Evolutionary conservation across 2,329 filamentous ascomycete genomes (phyloP).

Genomic region (Blastomyces emzantsi): DNA sequence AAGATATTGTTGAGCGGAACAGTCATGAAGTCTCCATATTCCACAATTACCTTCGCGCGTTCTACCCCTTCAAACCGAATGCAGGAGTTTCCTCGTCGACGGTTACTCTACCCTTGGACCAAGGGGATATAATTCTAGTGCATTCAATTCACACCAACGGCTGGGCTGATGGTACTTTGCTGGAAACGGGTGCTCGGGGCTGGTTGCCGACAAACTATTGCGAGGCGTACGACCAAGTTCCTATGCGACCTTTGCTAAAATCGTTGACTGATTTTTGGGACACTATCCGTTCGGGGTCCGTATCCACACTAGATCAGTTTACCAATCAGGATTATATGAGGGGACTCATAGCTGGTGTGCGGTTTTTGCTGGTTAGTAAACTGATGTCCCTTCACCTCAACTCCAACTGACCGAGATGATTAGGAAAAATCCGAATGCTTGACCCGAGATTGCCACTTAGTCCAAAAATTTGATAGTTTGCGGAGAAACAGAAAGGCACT

Average conservation of each 20-base stretch:
- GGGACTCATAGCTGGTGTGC: slow-evolving; percentile 85
- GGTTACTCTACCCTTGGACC: slow-evolving; percentile 77
- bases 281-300: slow-evolving; percentile 65
- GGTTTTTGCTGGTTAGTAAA: slow-evolving; percentile 69
- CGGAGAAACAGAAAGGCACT: slow-evolving; percentile 77
- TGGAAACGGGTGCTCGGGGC: slow-evolving; percentile 76
- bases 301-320: slow-evolving; percentile 69
- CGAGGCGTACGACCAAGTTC: slow-evolving; percentile 82
- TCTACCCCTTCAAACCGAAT: slow-evolving; percentile 81
- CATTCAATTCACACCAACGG: slow-evolving; percentile 97
- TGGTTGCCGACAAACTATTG: slow-evolving; percentile 99
- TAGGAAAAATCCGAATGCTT: slow-evolving; percentile 84
- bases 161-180: slow-evolving; percentile 91
- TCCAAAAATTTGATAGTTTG: slow-evolving; percentile 66
- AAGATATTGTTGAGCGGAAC: slow-evolving; percentile 43
- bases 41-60: slow-evolving; percentile 89
- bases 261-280: slow-evolving; percentile 91
- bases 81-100: slow-evolving; percentile 71
- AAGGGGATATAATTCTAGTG: slow-evolving; percentile 86
- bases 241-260: slow-evolving; percentile 75
- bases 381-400: slow-evolving; percentile 3
- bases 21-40: slow-evolving; percentile 57
- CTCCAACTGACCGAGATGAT: slow-evolving; percentile 18
- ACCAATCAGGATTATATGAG: slow-evolving; percentile 90
- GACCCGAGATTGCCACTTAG: slow-evolving; percentile 66